Conservation (phyloP, 148 eudicot species). For the Heliamphora exappendiculata region DNA sequence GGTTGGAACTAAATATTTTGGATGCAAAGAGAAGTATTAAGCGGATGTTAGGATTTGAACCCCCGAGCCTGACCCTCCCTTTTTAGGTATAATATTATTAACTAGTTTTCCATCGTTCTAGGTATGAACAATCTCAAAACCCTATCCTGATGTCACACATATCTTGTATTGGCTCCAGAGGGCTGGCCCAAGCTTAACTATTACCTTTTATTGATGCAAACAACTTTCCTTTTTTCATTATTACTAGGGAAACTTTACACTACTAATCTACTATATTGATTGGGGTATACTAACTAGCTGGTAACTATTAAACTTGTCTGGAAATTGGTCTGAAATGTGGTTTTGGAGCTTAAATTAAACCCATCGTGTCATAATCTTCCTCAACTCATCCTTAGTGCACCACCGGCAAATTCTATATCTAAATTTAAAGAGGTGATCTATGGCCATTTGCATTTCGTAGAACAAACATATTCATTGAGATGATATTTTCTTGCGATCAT, state of each 20-base stretch:
- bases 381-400: not conserved
- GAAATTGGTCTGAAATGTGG: not conserved
- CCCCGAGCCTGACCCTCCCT: not conserved
- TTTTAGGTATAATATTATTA: not conserved
- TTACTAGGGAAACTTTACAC: too few species aligned
- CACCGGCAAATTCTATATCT: not conserved
- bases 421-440: not conserved
- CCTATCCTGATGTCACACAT: not conserved
- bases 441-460: not conserved
- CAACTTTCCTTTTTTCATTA: too few species aligned
- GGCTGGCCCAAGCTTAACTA: not conserved
- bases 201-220: not conserved
- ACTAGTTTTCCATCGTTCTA: too few species aligned
- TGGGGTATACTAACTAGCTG: not conserved
- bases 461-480: not conserved
- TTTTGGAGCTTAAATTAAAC: not conserved
- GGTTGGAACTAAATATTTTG: not conserved
- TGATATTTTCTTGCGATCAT: not conserved
- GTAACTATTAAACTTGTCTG: not conserved
- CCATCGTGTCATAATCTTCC: not conserved
- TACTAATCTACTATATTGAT: too few species aligned
- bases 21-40: not conserved
- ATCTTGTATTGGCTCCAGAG: not conserved
- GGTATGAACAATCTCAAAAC: not conserved
- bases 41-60: not conserved